Base-by-base conservation (phyloP, 2,329 filamentous ascomycete genomes). In the Exophiala mesophila region DNA sequence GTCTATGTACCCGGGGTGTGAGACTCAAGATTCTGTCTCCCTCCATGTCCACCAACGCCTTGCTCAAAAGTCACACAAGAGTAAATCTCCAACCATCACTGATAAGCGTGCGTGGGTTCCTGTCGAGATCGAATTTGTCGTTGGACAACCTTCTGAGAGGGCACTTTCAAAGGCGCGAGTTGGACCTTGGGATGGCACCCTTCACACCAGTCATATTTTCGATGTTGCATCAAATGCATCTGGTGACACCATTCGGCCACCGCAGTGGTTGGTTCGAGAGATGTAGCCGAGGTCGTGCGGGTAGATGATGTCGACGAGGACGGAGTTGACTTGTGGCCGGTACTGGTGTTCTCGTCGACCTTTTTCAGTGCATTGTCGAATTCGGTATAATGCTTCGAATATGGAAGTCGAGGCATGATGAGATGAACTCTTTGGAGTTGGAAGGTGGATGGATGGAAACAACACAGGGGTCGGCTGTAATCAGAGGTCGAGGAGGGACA, bases 231-330 rank as follows among this genome's bases (percentile, higher is more conserved):
- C 35, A 54, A 39, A 35, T 55, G 53, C 34, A 54, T 45, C 30
- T 54, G 52, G 33, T 55, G 53, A 23, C 49, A 49, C 53, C 53
- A 55, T 40, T 55, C 53, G 8, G 49, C 52, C 9, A 55, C 46
- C 3, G 46, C 41, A 3, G 39, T n/a, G 2, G 49, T 47, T 5
- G 52, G 53, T 21, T 51, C 47, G 36, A 50, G 54, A 16, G 44
- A 48, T 13, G 39, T 43, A 9, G 45, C 26, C 13, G 48, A 51
- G 7, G 45, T 43, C 3, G 48, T 51, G 21, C 48, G 48, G 17
- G 45, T 48, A 26, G 48, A 45, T 29, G 42, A n/a, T n/a, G 41
- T 23, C 3, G 48, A 45, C 8, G 45, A 42, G 16, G 41, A 34
- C 6, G 44, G 35, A 18, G 44, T 36, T 20, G 44, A 39, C 17